A percentile compares a stretch with the other conserved stretches of the same genome.
These are phyloP conservation scores for Daucus carota DNA, from an alignment of 129 eudicot genomes.

Conservation along the genomic window DH1_v3.0 NC_030383.2:963501-964000, in stretches of 20 bases:
- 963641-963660: not conserved
- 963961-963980: not conserved
- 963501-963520: slow-evolving; percentile 9
- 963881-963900: not conserved
- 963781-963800: not conserved
- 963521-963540: not conserved
- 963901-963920: too few relatives aligned
- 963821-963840: not conserved
- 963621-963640: not conserved
- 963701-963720: not conserved
- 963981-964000: not conserved
- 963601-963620: not conserved
- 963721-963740: not conserved
- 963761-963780: not conserved
- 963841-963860: not conserved
- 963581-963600: not conserved
- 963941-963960: not conserved
- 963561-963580: not conserved
- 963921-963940: not conserved
- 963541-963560: not conserved
- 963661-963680: not conserved
- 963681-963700: not conserved
- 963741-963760: not conserved
- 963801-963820: not conserved
- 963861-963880: too few relatives aligned